phyloP scores from a whole-genome alignment of 805 yeast species.

The Tetrapisispora phaffii region DNA sequence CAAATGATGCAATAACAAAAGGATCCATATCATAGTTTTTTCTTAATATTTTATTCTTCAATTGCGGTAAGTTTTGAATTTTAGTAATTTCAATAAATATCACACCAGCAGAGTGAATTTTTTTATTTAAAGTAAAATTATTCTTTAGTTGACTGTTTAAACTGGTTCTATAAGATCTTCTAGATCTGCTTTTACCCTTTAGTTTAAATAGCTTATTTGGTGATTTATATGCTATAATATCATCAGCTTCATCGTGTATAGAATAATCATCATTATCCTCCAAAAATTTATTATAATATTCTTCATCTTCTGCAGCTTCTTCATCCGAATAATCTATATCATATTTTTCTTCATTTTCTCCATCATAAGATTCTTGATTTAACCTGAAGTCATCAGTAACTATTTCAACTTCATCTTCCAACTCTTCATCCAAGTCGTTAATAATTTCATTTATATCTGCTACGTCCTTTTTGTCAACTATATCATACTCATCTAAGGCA shows the following conservation, averaged over 20 bases:
- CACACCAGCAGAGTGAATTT: slow-evolving; percentile 46
- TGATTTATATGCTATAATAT: slow-evolving; percentile 4
- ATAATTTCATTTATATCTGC: background rate
- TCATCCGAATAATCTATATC: slow-evolving; percentile 5
- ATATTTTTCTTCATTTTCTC: background rate
- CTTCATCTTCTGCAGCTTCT: slow-evolving; percentile 7
- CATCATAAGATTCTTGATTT: background rate
- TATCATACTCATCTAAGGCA: slow-evolving; percentile 26
- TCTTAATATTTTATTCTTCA: slow-evolving; percentile 50
- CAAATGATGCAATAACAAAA: slow-evolving; percentile 83
- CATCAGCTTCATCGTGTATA: slow-evolving; percentile 4
- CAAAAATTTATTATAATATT: slow-evolving; percentile 4
- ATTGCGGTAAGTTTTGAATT: slow-evolving; percentile 71
- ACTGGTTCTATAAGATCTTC: slow-evolving; percentile 5
- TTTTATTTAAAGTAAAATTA: slow-evolving; percentile 23
- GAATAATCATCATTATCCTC: slow-evolving; percentile 5
- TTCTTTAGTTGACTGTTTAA: slow-evolving; percentile 7
- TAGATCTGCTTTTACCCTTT: slow-evolving; percentile 3
- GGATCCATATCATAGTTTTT: slow-evolving; percentile 90
- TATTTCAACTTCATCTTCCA: slow-evolving; percentile 3
- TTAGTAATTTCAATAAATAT: slow-evolving; percentile 65
- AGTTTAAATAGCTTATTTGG: slow-evolving; percentile 4
- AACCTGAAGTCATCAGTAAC: background rate
- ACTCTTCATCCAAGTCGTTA: slow-evolving; percentile 4
- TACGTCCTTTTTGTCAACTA: slow-evolving; percentile 10